Evolutionary conservation across 352 stramenopile species (phyloP), one percentile per base, ranked within the genome.

Genomic region (Globisporangium emineosum): DNA sequence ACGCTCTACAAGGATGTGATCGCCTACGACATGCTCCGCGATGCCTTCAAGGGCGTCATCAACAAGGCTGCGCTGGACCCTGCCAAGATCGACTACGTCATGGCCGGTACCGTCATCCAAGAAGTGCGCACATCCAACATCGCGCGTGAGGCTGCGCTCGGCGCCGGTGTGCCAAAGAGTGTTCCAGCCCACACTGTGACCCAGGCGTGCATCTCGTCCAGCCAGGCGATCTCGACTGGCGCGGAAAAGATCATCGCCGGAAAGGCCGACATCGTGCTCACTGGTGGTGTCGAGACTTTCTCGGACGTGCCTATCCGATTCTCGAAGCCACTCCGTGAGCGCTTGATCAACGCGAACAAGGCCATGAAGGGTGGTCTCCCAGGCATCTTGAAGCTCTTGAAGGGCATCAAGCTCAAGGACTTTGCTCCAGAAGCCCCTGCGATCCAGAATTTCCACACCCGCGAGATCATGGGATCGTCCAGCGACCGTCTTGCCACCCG

Each of bases 401-500:
- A 98, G 71, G 97, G 96, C 23, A 83, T 99, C 19, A 98, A 98
- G 73, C 71, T 94, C 55, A 83, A 85, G 55, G 91, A 97, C 64
- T 77, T 96, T 61, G 83, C 85, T 3, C 90, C 98, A 1, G 97
- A 99, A 60, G 95, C 97, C 0, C 97, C 97, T 2, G 96, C 97
- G 2, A 99, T 99, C 77, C 93, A 97, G 57, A 99, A 99, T 78
- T 99, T 99, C 74, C 98, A 98, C 60, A 99, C 97, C 13, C 96
- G 93, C 47, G 97, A 99, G 78, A 90, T 99, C 29, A 99, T 99
- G 97, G 97, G 97, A n/a, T 96, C 98, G 57, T 97, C 82, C 23
- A 97, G 83, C 52, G 97, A 99, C 83, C 90, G 97, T 30, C 79
- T 99, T 4, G 79, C 90, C 3, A 88, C 90, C 12, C 83, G 88